phyloP scores from a whole-genome alignment of 768 basidiomycete genomes.

The Pleurotus ostreatus region DNA sequence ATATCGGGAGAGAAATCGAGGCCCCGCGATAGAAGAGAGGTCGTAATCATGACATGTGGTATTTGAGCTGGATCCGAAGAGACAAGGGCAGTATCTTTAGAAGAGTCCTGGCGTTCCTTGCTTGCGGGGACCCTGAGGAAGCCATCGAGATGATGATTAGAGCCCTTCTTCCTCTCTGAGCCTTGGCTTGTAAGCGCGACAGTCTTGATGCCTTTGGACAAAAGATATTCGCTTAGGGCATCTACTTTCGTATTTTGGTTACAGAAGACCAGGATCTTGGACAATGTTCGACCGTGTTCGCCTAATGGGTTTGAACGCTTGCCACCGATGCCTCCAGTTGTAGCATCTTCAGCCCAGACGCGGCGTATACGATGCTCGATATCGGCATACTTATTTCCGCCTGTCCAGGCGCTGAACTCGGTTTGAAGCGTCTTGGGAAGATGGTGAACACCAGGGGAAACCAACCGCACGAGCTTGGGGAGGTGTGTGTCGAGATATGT shows the following conservation, averaged over 20 bases:
- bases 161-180: constrained; percentile 56
- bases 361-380: constrained; percentile 69
- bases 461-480: constrained; percentile 63
- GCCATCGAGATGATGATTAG: constrained; percentile 70
- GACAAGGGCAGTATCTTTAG: constrained; percentile 2
- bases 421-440: constrained; percentile 68
- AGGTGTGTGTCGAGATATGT: constrained; percentile 60
- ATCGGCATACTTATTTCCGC: constrained; percentile 78
- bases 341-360: constrained; percentile 72
- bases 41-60: constrained; percentile 77
- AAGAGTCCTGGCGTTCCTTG: background rate
- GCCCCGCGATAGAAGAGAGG: constrained; percentile 86
- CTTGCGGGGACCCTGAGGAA: constrained; percentile 47
- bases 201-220: constrained; percentile 56
- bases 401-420: constrained; percentile 72
- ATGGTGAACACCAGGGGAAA: constrained; percentile 76
- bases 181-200: constrained; percentile 64
- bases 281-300: constrained; percentile 30
- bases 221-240: constrained; percentile 54
- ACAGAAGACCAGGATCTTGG: constrained; percentile 79
- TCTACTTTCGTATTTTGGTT: constrained; percentile 72
- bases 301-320: constrained; percentile 7
- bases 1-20: constrained; percentile 81
- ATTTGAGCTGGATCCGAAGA: constrained; percentile 15
- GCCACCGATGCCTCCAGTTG: constrained; percentile 14